Base-by-base conservation (phyloP, 768 basidiomycete genomes). In the Phallus indusiatus region DNA sequence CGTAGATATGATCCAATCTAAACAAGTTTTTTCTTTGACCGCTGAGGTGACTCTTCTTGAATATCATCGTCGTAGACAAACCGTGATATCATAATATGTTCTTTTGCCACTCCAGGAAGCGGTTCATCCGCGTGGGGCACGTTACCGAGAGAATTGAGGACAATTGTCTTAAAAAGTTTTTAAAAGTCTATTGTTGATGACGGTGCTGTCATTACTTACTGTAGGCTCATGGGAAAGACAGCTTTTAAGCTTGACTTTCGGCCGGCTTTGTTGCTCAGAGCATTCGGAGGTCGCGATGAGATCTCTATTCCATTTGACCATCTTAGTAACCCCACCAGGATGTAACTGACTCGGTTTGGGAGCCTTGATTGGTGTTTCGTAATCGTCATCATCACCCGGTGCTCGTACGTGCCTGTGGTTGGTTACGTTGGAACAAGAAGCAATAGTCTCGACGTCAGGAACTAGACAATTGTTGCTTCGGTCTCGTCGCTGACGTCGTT, bases 321-420 rank as follows among this genome's bases (percentile, higher is more conserved):
- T 75, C 67, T 84, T 80, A 66, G 73, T 71, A 52, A 72, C 68
- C 56, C 63, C 68, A 42, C 42, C 69, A 75, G 46, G 77, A 68
- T 55, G 72, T 69, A 18, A 72, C 68, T 16, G 74, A 68, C 68
- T 81, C 82, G 56, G 70, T 56, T 24, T 72, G 72, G 18, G 56
- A 36, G 73, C 71, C 63, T 73, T 73, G 49, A 78, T 73, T 2
- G 88, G 88, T 11, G 86, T 87, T 65, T 78, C 77, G 64, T 89
- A 90, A 60, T 89, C 88, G 64, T 85, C 89, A 24, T 90, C 88
- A 22, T 93, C 90, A 1, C 90, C 90, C 4, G 89, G 80, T 1
- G 84, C 90, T 65, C 83, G 74, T 55, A 68, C 71, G 71, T 90
- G 86, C 61, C 70, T 68, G 33, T 58, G 18, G 67, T 71, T 62